Evolutionary conservation across 805 yeast species (phyloP), one percentile per base, ranked within the genome.

Genomic region (Candida nemodendra): DNA sequence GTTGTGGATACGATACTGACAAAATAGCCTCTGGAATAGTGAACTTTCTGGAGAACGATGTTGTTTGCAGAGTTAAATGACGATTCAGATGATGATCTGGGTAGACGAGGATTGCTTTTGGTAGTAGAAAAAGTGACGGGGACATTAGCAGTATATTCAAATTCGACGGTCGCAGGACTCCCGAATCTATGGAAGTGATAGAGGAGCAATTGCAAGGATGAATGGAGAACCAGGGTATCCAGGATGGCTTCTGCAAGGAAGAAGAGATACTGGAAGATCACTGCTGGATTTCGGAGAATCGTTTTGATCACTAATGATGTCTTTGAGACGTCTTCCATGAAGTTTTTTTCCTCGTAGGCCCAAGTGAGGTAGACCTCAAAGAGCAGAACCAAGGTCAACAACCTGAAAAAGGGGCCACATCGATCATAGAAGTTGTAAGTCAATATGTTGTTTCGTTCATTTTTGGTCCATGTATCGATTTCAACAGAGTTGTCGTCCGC

Each of bases 361-460:
- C 99, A 93, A 1, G 79, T 80, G 36, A 93, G 61, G 57, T 93
- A 93, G 4, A 91, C 91, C 51, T 93, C 97, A 52, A 91, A 88
- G 12, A 93, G 69, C 0, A 85, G 65, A 36, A 84, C 69, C 26
- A 91, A 66, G 3, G 84, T 48, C 48, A 84, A 64, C 25, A 84
- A 61, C 21, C 91, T 62, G n/a, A 65, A 31, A 12, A 52, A 50
- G 0, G 52, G 45, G 2, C 45, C 42, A 19, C 44, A 39, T 32
- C 44, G 34, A 12, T 33, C 34, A 7, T 36, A 18, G 21, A 36
- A 27, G 30, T 25, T 18, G 28, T 31, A 27, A 2, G 18, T 23
- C 18, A 13, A 3, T 27, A 34, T 21, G 26, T 7, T 31, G 15
- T 11, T 13, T 15, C 11, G 5, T 6, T 18, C 12, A 14, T 21